Evolutionary conservation across 306 rosid species (phyloP).

Genomic region (Vigna nakashimae): DNA sequence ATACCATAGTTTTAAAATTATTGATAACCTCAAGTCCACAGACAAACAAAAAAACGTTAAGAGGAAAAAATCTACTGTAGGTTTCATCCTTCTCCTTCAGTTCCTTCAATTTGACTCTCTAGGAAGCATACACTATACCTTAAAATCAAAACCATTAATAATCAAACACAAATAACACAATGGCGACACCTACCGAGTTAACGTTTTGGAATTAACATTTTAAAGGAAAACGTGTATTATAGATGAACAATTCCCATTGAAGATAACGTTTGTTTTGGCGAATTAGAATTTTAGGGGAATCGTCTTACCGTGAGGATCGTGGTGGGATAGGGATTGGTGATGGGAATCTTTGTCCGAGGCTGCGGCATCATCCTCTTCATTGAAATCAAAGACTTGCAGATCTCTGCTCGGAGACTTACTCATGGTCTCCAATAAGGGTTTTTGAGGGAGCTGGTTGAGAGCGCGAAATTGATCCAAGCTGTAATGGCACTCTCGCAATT

Average conservation of each 20-base stretch:
- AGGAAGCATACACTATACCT: slow-evolving; percentile 17
- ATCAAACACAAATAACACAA: neutral
- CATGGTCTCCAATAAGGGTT: slow-evolving; percentile 52
- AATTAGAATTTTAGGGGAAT: slow-evolving; percentile 27
- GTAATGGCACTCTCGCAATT: slow-evolving; percentile 12
- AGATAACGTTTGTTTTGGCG: neutral
- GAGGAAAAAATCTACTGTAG: slow-evolving; percentile 19
- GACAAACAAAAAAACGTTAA: neutral
- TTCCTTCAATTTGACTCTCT: slow-evolving; percentile 19
- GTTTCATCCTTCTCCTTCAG: neutral
- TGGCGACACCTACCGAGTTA: neutral
- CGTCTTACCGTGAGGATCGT: slow-evolving; percentile 58
- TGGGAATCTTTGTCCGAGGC: slow-evolving; percentile 41
- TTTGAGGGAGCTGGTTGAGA: slow-evolving; percentile 37
- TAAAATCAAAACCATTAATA: slow-evolving; percentile 7
- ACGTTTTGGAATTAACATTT: too few relatives aligned
- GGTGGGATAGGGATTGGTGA: slow-evolving; percentile 5
- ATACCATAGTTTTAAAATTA: neutral
- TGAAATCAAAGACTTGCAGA: slow-evolving; percentile 66
- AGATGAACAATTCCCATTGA: neutral
- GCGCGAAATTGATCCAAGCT: slow-evolving; percentile 44
- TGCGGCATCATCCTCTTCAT: slow-evolving; percentile 59
- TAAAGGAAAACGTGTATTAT: neutral
- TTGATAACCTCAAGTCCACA: neutral
- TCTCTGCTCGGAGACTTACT: slow-evolving; percentile 58